These are phyloP conservation scores for Fraxinus sp. DNA, from an alignment of 305 asterid genomes.

Conservation along the genomic window DNA sequence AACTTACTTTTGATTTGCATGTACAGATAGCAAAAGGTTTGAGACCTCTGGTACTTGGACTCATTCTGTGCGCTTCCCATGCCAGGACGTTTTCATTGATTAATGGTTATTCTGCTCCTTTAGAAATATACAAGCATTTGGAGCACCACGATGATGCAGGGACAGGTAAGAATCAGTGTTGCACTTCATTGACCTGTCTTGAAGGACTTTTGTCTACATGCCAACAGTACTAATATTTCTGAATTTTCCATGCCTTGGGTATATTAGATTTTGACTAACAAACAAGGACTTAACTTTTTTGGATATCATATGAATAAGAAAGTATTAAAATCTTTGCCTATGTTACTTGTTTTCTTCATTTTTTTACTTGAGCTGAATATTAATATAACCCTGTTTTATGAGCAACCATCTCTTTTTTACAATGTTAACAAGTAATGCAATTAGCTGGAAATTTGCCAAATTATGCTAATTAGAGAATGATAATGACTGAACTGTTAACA, in stretches of 20 bases:
- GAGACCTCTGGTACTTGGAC: conserved; percentile 80
- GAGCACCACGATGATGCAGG: conserved; percentile 86
- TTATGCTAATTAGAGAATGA: background rate
- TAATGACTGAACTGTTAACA: background rate
- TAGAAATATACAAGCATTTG: conserved; percentile 92
- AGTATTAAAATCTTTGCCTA: background rate
- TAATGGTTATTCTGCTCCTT: conserved; percentile 90
- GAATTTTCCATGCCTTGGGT: background rate
- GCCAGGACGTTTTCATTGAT: conserved; percentile 84
- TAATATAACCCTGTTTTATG: background rate
- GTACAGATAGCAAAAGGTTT: conserved; percentile 69
- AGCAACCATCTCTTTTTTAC: background rate
- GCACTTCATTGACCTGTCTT: background rate
- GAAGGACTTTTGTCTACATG: background rate
- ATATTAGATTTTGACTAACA: background rate
- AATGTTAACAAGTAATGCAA: background rate
- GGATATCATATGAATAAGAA: background rate
- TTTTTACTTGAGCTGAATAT: background rate
- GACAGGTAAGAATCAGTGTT: conserved; percentile 46
- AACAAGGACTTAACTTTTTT: background rate
- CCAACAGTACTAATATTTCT: background rate
- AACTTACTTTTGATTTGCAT: conserved; percentile 33
- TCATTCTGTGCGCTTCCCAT: conserved; percentile 90
- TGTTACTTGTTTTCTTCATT: background rate
- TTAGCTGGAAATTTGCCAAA: background rate